Evolutionary conservation across 2,329 filamentous ascomycete genomes (phyloP).

Genomic region (Fusarium cicatricum): DNA sequence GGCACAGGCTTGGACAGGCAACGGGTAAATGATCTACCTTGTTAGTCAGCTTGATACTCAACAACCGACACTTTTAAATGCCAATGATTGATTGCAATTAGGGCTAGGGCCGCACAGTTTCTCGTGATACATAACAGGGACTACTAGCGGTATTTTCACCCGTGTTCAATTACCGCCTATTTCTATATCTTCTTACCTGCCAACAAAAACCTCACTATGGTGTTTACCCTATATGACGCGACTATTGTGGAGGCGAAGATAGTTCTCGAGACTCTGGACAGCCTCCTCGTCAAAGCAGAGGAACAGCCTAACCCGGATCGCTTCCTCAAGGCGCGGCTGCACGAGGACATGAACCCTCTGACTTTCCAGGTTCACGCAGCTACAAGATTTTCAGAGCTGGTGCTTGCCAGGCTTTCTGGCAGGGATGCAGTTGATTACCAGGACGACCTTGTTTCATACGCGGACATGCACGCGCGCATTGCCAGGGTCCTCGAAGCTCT

Average conservation of each 20-base stretch:
- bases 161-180: too few relatives aligned
- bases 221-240: constrained; percentile 46
- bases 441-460: constrained; percentile 42
- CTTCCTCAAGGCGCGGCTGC: constrained; percentile 42
- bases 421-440: constrained; percentile 31
- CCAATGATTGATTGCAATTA: too few relatives aligned
- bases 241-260: constrained; percentile 41
- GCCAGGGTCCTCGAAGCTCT: constrained; percentile 37
- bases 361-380: constrained; percentile 47
- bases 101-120: too few relatives aligned
- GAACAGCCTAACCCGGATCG: constrained; percentile 41
- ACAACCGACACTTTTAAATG: too few relatives aligned
- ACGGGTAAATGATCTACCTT: too few relatives aligned
- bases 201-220: constrained; percentile 16
- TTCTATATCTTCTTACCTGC: too few relatives aligned
- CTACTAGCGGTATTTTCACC: too few relatives aligned
- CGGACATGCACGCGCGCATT: constrained; percentile 45
- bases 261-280: constrained; percentile 37
- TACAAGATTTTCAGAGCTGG: constrained; percentile 36
- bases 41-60: too few relatives aligned
- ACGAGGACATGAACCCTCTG: constrained; percentile 50
- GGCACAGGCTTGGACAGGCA: too few relatives aligned
- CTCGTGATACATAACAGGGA: too few relatives aligned
- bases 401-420: constrained; percentile 44
- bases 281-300: constrained; percentile 45